These are phyloP conservation scores for Tanacetum coccineum DNA, from an alignment of 129 eudicot species.

Conservation along the genomic window DNA sequence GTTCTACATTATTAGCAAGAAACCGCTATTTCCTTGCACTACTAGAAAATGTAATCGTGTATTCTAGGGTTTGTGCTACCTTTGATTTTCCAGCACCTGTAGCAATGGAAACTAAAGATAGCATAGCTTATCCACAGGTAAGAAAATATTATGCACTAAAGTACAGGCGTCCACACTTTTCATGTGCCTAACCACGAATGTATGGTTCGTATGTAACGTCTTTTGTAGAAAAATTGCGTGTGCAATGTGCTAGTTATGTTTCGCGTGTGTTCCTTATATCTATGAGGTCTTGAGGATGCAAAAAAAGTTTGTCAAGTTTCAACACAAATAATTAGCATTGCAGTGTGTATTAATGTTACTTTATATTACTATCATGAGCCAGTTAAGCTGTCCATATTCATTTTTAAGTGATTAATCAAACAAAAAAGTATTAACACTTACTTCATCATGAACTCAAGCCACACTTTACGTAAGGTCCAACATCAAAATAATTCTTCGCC, in stretches of 20 bases:
- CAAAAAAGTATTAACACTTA: too few relatives aligned
- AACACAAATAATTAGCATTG: too few relatives aligned
- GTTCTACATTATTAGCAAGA: conserved; percentile 64
- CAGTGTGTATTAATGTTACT: too few relatives aligned
- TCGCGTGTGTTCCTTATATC: neutral
- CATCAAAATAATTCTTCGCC: too few relatives aligned
- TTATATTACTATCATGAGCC: too few relatives aligned
- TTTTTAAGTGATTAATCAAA: too few relatives aligned
- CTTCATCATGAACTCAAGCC: too few relatives aligned
- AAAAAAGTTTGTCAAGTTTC: too few relatives aligned
- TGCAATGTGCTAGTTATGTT: conserved; percentile 5
- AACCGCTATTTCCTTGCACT: conserved; percentile 66
- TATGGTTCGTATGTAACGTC: neutral
- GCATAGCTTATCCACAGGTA: too few relatives aligned
- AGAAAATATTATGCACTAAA: conserved; percentile 4
- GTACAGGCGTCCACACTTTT: neutral
- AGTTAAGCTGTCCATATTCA: too few relatives aligned
- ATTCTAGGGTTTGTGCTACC: conserved; percentile 81
- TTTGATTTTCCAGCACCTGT: conserved; percentile 64
- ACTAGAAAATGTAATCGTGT: conserved; percentile 68
- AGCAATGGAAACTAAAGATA: conserved; percentile 39
- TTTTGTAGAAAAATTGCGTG: neutral
- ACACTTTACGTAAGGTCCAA: too few relatives aligned
- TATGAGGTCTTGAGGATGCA: neutral
- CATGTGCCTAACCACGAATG: neutral